These are phyloP conservation scores for Neocatenulostroma microsporum DNA, from an alignment of 2,329 filamentous ascomycete genomes.

Conservation along the genomic window DNA sequence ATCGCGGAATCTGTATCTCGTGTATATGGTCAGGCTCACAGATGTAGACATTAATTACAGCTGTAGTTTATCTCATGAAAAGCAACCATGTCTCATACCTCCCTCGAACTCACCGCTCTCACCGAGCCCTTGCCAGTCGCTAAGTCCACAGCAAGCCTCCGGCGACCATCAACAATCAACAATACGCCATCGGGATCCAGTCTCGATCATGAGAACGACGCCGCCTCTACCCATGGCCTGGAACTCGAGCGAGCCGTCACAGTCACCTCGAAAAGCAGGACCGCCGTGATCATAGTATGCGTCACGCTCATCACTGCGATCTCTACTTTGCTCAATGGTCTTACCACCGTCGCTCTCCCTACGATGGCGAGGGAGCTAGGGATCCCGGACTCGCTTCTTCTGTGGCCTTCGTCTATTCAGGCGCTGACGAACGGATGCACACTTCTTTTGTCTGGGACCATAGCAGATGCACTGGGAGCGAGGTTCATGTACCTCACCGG, in stretches of 20 bases:
- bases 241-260: constrained; percentile 3
- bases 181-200: no score
- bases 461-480: constrained; percentile 46
- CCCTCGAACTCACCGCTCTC: constrained; percentile 8
- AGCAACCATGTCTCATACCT: constrained; percentile 9
- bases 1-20: no score
- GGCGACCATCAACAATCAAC: constrained; percentile 3
- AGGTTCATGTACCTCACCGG: constrained; percentile 41
- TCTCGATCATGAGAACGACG: background rate
- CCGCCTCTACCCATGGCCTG: background rate
- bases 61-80: no score
- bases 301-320: constrained; percentile 22
- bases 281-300: constrained; percentile 19
- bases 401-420: constrained; percentile 25
- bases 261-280: constrained; percentile 14
- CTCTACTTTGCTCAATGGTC: constrained; percentile 13
- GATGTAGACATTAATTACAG: no score
- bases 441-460: constrained; percentile 44
- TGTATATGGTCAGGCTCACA: no score
- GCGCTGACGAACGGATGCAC: constrained; percentile 43
- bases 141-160: no score
- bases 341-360: constrained; percentile 15
- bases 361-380: constrained; percentile 20
- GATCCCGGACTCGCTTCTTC: constrained; percentile 20
- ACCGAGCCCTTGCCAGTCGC: constrained; percentile 4